Base-by-base conservation (phyloP, 2,329 filamentous ascomycete genomes). In the Colletotrichum eremochloae region DNA sequence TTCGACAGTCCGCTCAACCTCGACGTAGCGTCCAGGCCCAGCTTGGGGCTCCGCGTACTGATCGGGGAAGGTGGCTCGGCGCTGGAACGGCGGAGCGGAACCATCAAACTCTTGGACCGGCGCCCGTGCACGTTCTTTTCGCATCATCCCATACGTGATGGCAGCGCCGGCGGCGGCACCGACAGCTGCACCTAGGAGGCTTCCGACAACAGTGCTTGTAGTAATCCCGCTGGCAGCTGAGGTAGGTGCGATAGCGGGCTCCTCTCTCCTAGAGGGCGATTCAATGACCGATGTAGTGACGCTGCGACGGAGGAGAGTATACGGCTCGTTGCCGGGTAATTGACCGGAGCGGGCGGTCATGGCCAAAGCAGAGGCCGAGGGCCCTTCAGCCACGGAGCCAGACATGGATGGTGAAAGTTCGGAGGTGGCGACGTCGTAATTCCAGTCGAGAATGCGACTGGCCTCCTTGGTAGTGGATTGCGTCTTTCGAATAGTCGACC, bases 101-200 rank as follows among this genome's bases (percentile, higher is more conserved):
- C 66, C 61, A 14, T 86, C 84, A 62, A 82, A 82, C 24, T 83
- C 83, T 62, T 86, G 83, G 33, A 78, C 81, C 8, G 81, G 80
- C 68, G 81, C 78, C 40, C 79, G 83, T 56, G 80, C 76, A 8
- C 81, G 81, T 18, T 93, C 91, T 71, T 87, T 86, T 75, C 88
- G 90, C 74, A 90, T 86, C 84, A 94, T 91, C 31, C 90, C 91
- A 81, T 96, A 97, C 12, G 93, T 86, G 31, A 89, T 73, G n/a
- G 84, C 84, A 33, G 84, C 85, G 18, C 84, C 92, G 52, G 93
- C 85, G 12, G 92, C 93, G 46, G 92, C 93, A 50, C 93, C 93
- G 24, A 93, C 93, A 20, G 93, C 94, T 42, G 93, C 93, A 55
- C 94, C 94, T 61, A 97, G 86, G 14, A 97, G 85, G 9, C 93